Evolutionary conservation across 371 early-diverging fungal species (phyloP).

Genomic region (Mortierella sp.): DNA sequence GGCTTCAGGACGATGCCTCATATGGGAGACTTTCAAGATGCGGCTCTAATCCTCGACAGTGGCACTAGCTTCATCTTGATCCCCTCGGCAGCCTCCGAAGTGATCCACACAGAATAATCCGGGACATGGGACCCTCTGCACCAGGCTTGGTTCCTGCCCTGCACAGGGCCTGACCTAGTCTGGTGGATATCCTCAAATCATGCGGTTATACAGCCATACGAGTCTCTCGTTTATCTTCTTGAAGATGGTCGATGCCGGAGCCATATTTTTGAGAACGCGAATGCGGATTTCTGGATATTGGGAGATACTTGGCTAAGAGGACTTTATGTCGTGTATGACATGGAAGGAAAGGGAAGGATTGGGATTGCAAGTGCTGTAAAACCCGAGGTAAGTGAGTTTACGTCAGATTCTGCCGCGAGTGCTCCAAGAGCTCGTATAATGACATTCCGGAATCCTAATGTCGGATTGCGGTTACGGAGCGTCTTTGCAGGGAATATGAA

Average conservation of each 20-base stretch:
- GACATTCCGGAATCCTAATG: neutral
- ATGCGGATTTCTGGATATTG: constrained; percentile 35
- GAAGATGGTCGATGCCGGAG: constrained; percentile 41
- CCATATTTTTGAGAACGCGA: constrained; percentile 29
- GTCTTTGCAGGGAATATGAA: neutral
- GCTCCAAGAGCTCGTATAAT: constrained; percentile 6
- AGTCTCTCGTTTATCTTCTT: constrained; percentile 22
- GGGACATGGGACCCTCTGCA: constrained; percentile 29
- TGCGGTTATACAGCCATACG: constrained; percentile 34
- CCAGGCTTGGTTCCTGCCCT: constrained; percentile 35
- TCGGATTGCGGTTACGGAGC: too few relatives aligned
- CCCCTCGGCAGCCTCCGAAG: constrained; percentile 30
- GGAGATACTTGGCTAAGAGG: constrained; percentile 41
- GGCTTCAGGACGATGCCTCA: constrained; percentile 8
- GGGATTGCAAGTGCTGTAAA: constrained; percentile 30
- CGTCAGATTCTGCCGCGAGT: neutral
- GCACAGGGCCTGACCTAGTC: constrained; percentile 33
- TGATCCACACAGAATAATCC: constrained; percentile 21
- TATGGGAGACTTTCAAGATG: constrained; percentile 14
- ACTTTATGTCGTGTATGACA: constrained; percentile 44
- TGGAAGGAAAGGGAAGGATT: constrained; percentile 24
- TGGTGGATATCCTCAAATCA: constrained; percentile 38
- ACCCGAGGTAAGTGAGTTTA: neutral
- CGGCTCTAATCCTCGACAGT: constrained; percentile 34
- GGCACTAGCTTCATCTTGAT: constrained; percentile 35